Conservation (phyloP, 805 yeast genomes). For the Monosporozyma solicola region DNA sequence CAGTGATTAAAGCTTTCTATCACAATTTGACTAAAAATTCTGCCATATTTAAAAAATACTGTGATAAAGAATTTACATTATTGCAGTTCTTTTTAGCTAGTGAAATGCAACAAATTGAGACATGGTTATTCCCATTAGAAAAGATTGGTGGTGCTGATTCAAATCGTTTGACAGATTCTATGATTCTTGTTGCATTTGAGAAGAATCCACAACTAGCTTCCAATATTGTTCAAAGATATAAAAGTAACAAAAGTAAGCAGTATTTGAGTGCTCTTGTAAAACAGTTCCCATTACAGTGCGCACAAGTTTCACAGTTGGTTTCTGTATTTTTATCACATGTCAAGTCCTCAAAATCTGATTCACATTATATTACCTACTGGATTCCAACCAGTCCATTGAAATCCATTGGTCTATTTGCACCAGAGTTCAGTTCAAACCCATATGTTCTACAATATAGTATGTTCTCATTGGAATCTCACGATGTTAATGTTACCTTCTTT, state of each 20-base stretch:
- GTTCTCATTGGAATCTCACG: conserved; percentile 81
- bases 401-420: conserved; percentile 74
- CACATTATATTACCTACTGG: conserved; percentile 52
- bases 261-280: conserved; percentile 38
- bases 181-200: conserved; percentile 49
- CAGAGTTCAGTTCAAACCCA: conserved; percentile 59
- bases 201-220: conserved; percentile 68
- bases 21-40: conserved; percentile 18
- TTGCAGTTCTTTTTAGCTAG: conserved; percentile 58
- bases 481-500: conserved; percentile 81
- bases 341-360: conserved; percentile 5
- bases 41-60: conserved; percentile 13
- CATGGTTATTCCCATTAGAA: conserved; percentile 55
- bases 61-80: conserved; percentile 45
- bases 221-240: conserved; percentile 53
- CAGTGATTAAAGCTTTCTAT: conserved; percentile 45
- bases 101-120: conserved; percentile 61
- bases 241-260: conserved; percentile 20
- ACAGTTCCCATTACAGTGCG: conserved; percentile 45
- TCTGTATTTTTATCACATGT: conserved; percentile 10
- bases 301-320: conserved; percentile 18
- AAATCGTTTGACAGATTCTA: conserved; percentile 27
- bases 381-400: conserved; percentile 70
- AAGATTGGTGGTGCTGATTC: conserved; percentile 29
- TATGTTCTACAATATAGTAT: conserved; percentile 76